Evolutionary conservation across 371 early-diverging fungal species (phyloP).

Genomic region (Apophysomyces elegans): DNA sequence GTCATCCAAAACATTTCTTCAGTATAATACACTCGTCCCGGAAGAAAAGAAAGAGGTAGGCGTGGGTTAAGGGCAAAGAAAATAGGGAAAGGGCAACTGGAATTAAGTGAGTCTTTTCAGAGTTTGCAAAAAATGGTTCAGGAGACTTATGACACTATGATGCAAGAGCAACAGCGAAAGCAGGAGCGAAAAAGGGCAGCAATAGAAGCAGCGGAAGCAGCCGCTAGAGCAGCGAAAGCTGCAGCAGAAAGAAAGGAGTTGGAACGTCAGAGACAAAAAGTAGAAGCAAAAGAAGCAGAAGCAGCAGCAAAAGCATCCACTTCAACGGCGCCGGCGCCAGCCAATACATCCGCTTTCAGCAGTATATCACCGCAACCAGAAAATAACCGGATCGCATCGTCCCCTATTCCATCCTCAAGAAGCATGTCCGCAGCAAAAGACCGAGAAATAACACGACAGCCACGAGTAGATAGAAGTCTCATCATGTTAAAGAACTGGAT

Average conservation of each 20-base stretch:
- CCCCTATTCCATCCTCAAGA: neutral
- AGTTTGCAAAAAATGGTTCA: slow-evolving; percentile 16
- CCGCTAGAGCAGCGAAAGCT: slow-evolving; percentile 12
- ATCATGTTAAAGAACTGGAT: slow-evolving; percentile 32
- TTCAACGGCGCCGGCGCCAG: slow-evolving; percentile 11
- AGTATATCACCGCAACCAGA: slow-evolving; percentile 8
- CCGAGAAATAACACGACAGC: neutral
- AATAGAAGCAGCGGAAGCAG: slow-evolving; percentile 12
- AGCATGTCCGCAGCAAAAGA: neutral
- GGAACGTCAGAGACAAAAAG: slow-evolving; percentile 18
- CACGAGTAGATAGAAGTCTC: slow-evolving; percentile 7
- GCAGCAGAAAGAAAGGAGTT: slow-evolving; percentile 14
- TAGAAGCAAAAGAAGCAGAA: slow-evolving; percentile 12
- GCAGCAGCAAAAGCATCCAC: slow-evolving; percentile 12
- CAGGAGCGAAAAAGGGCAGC: slow-evolving; percentile 17
- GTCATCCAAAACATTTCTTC: slow-evolving; percentile 39
- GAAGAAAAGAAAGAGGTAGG: slow-evolving; percentile 42
- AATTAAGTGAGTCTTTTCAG: slow-evolving; percentile 9
- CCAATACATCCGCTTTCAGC: neutral
- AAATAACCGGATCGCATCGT: slow-evolving; percentile 1
- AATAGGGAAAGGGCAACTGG: neutral
- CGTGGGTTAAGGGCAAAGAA: slow-evolving; percentile 8
- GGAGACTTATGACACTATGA: slow-evolving; percentile 15
- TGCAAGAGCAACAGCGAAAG: slow-evolving; percentile 26
- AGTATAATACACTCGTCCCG: slow-evolving; percentile 40